Evolutionary conservation across 768 basidiomycete genomes (phyloP), one percentile per base, ranked within the genome.

Genomic region (Polyporus arcularius): DNA sequence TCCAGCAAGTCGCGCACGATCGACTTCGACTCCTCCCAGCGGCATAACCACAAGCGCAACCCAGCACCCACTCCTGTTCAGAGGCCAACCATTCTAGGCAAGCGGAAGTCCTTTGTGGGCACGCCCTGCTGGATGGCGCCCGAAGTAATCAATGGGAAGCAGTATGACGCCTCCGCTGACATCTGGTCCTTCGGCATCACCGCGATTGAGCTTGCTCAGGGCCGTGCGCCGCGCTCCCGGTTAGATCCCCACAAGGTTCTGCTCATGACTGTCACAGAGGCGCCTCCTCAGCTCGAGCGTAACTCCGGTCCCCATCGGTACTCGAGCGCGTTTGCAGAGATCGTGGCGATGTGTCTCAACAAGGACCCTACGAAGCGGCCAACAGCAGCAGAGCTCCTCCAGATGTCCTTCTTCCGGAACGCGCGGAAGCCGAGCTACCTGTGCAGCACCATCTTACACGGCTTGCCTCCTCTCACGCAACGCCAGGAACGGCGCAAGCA

Each of bases 71-170:
- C 32, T 10, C 51, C 67, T 71, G 40, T 70, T 76, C 48, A 71
- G 76, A 40, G 66, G 16, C 67, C 81, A 30, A 82, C 83, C 47
- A 74, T 70, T 16, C 76, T 90, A 11, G 85, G 88, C n/a, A 94
- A 92, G 69, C 84, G 95, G 58, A 92, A 89, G 70, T 92, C 89
- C 10, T 97, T 97, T 69, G 96, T 97, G 14, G 96, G 96, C 51
- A 97, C 95, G 85, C 96, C 96, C 1, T 93, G 91, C 71, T 97
- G 93, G 93, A 98, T 97, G 95, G 93, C 96, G 0, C 96, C 96
- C 2, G 96, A 98, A 67, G 82, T 97, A 26, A 91, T 98, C 49
- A 83, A 89, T 65, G 90, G 94, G 52, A 83, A 83, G 65, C 84
- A 85, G 57, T 96, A 96, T 71, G 94, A 96, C 70, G 82, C 86